Evolutionary conservation across 129 eudicot genomes (phyloP), one percentile per base, ranked within the genome.

Genomic region (Flaveria trinervia): DNA sequence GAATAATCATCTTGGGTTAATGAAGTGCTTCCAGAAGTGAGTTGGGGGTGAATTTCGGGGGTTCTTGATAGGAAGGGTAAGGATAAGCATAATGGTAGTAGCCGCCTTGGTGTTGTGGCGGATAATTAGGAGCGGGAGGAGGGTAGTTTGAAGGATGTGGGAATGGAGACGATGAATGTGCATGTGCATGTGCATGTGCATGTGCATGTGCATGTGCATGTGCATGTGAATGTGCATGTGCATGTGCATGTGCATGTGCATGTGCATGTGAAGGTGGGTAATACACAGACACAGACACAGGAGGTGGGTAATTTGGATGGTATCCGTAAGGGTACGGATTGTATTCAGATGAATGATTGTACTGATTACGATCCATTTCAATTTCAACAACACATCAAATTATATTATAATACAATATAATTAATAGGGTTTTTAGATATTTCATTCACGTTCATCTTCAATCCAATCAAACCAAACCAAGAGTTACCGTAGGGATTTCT

Each of bases 271-370:
- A n/a, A n/a, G 56, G 71, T 12, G 56, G 71, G 28, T 84, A 72
- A 79, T 68, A 72, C 16, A 52, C 70, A 44, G 39, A 33, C 16
- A 52, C 70, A 33, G 39, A 33, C 7, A 33, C 1, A 33, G 88
- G 86, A 23, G 83, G 93, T 51, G 89, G 92, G 54, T 85, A 88
- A 81, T 65, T 65, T 14, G 83, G 74, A 28, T 23, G n/a, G 67
- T 68, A 75, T 39, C 77, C 85, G 70, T 77, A 45, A 20, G 65
- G 81, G 60, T 75, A 68, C 33, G 83, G 75, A 14, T 77, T 74
- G 25, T 82, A 74, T 39, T 52, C 79, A 25, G 81, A 77, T 67
- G 75, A 68, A 48, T 13, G 79, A 73, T 61, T 83, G 65, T 78
- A 66, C 46, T 77, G 74, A 61, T 69, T 76, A 75, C 39, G 52